Evolutionary conservation across 176 grass and related monocot species (phyloP).

Genomic region (Oryza meridionalis): DNA sequence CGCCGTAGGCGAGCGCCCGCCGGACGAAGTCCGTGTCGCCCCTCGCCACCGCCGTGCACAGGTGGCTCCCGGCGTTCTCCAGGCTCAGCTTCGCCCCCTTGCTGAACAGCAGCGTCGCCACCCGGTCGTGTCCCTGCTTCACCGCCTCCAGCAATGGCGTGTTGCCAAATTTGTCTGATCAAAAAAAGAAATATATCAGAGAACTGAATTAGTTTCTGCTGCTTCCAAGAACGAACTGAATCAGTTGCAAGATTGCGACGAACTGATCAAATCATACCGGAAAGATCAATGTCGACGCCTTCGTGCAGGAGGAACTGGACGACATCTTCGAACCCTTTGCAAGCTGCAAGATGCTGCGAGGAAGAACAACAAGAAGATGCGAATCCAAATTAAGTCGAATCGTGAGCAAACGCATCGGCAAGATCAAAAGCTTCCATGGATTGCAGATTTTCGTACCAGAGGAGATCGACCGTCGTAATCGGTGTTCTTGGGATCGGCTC

Average conservation of each 20-base stretch:
- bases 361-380: too few species aligned
- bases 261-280: constrained; percentile 45
- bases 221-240: background rate
- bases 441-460: constrained; percentile 52
- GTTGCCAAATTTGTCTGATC: constrained; percentile 87
- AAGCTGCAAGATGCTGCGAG: constrained; percentile 82
- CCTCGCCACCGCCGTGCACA: constrained; percentile 69
- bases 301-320: constrained; percentile 73
- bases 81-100: constrained; percentile 69
- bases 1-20: constrained; percentile 63
- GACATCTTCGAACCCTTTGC: constrained; percentile 79
- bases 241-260: background rate
- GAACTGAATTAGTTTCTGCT: background rate
- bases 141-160: constrained; percentile 86
- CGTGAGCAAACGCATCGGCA: background rate
- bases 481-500: constrained; percentile 80
- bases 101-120: constrained; percentile 65
- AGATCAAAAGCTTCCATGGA: background rate
- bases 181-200: background rate
- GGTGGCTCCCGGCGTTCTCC: constrained; percentile 63
- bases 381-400: background rate
- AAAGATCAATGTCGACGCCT: constrained; percentile 72
- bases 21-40: constrained; percentile 85
- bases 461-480: constrained; percentile 92
- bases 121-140: constrained; percentile 71